phyloP scores from a whole-genome alignment of 768 basidiomycete genomes.

The Leccinum longicurvipes region DNA sequence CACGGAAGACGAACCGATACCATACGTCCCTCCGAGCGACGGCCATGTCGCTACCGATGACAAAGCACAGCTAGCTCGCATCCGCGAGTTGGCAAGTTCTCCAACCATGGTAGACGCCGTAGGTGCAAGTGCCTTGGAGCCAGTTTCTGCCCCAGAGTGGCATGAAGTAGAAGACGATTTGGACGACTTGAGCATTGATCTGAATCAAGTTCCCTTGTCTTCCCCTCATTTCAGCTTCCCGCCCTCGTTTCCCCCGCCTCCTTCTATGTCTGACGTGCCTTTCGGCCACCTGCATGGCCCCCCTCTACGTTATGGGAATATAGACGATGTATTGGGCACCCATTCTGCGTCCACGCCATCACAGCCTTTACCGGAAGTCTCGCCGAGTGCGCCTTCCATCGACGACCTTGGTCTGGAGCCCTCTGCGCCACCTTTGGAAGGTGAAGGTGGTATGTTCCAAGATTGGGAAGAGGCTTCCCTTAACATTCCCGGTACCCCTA shows the following conservation, averaged over 20 bases:
- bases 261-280: slow-evolving; percentile 41
- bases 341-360: slow-evolving; percentile 40
- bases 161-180: slow-evolving; percentile 47
- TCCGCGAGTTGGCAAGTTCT: slow-evolving; percentile 50
- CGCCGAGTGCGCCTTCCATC: slow-evolving; percentile 34
- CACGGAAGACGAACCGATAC: slow-evolving; percentile 19
- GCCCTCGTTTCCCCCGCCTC: slow-evolving; percentile 30
- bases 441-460: slow-evolving; percentile 19
- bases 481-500: neutral
- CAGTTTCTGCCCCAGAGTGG: slow-evolving; percentile 52
- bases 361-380: slow-evolving; percentile 44
- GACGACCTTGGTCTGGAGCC: slow-evolving; percentile 34
- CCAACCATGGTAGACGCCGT: slow-evolving; percentile 24
- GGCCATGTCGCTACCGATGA: slow-evolving; percentile 70
- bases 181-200: slow-evolving; percentile 10
- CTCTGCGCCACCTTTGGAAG: slow-evolving; percentile 43
- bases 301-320: slow-evolving; percentile 34
- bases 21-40: slow-evolving; percentile 32
- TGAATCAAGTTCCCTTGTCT: slow-evolving; percentile 6
- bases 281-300: slow-evolving; percentile 34
- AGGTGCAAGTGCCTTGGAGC: slow-evolving; percentile 11
- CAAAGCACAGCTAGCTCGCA: slow-evolving; percentile 52
- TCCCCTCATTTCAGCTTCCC: slow-evolving; percentile 7
- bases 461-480: slow-evolving; percentile 20
- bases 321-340: slow-evolving; percentile 31